Percentiles rank a stretch among this genome's conserved stretches.
Evolutionary conservation across 2,329 filamentous ascomycete genomes (phyloP).

Genomic region (Colletotrichum tropicicola): DNA sequence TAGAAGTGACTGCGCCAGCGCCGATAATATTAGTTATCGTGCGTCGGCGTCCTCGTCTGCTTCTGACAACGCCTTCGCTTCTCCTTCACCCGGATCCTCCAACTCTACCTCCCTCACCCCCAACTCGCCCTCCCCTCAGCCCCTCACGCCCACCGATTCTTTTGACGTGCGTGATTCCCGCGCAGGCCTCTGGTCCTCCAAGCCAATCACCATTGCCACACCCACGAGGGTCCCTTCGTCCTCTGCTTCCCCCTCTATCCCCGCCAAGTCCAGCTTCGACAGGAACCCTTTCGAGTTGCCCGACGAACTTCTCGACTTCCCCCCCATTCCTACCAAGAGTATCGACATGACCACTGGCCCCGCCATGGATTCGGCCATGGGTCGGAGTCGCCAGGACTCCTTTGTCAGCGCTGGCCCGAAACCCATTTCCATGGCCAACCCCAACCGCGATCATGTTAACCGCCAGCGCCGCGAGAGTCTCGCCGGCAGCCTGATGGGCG

Average conservation of each 20-base stretch:
- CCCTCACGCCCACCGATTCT: conserved; percentile 50
- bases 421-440: conserved; percentile 73
- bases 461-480: conserved; percentile 69
- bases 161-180: conserved; percentile 34
- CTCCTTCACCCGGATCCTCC: conserved; percentile 40
- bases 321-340: conserved; percentile 36
- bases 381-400: conserved; percentile 69
- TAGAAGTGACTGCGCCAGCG: conserved; percentile 29
- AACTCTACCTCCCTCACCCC: conserved; percentile 44
- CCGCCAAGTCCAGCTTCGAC: conserved; percentile 35
- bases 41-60: conserved; percentile 37
- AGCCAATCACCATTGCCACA: conserved; percentile 46
- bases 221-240: conserved; percentile 33
- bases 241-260: conserved; percentile 35
- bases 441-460: conserved; percentile 66
- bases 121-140: conserved; percentile 53
- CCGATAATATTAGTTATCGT: conserved; percentile 50
- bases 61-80: conserved; percentile 33
- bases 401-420: conserved; percentile 73
- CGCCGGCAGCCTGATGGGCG: conserved; percentile 74
- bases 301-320: conserved; percentile 38
- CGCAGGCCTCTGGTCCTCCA: conserved; percentile 38
- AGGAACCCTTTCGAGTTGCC: conserved; percentile 35
- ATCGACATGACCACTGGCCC: conserved; percentile 67
- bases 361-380: conserved; percentile 65